Base-by-base conservation (phyloP, 1,284 basidiomycete species). In the Marasmius fiardii region DNA sequence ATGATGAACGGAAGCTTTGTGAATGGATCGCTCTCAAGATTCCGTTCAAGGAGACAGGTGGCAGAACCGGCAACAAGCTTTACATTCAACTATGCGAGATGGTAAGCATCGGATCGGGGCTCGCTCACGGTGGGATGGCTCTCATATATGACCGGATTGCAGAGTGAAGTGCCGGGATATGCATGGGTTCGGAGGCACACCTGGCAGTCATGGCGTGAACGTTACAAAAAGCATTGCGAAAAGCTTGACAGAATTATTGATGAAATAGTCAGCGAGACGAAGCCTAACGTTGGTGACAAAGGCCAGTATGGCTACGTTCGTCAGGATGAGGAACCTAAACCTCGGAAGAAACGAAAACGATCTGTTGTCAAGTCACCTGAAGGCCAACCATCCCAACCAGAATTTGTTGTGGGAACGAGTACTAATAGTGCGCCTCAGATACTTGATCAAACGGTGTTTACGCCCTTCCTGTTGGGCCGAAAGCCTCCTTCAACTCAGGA, bases 191-290 rank as follows among this genome's bases (percentile, higher is more conserved):
- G 74, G 23, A 81, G 88, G n/a, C 89, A 92, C 65, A 90, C 89
- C 8, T 92, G 89, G 89, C 88, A 91, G 60, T 92, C 90, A 14
- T 92, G 89, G 89, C 81, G 90, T 35, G 89, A 92, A 65, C 78
- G 90, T 26, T 92, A 92, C 72, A 91, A 91, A 74, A 92, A 92
- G 69, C 87, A 92, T 60, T 73, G 84, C 0, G 65, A 72, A 0
- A 80, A 87, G 7, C 77, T 92, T 44, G 88, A 91, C 65, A 65
- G 64, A 18, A 71, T 80, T 54, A 90, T 92, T 51, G 69, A 80
- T 2, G 71, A 73, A 14, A 82, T 90, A 11, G 88, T 90, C 4
- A 81, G 81, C 34, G 77, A 85, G 64, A 85, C 81, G 66, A 87
- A 83, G 61, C 83, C 84, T 1, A 68, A 71, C 1, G 78, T 76